Conservation (phyloP, 805 yeast species). For the Yarrowia porcina region DNA sequence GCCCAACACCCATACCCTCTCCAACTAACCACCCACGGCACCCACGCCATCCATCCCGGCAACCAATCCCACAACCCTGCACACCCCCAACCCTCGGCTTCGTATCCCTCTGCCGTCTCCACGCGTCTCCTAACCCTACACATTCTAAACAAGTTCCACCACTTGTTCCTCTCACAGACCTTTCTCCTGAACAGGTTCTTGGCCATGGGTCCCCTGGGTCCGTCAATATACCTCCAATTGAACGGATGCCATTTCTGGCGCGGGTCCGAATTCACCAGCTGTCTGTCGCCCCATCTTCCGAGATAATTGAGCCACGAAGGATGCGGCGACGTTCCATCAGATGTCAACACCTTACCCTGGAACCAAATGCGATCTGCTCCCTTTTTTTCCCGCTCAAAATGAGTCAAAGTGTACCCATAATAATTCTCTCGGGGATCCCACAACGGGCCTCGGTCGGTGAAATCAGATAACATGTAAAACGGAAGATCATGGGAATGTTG, state of each 20-base stretch:
- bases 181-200: constrained; percentile 67
- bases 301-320: constrained; percentile 75
- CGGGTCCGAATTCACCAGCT: constrained; percentile 61
- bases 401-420: constrained; percentile 73
- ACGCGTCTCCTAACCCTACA: constrained; percentile 75
- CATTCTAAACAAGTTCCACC: constrained; percentile 88
- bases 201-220: constrained; percentile 85
- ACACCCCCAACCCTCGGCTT: constrained; percentile 82
- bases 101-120: constrained; percentile 83
- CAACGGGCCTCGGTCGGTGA: constrained; percentile 89
- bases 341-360: constrained; percentile 40
- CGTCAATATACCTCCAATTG: constrained; percentile 87
- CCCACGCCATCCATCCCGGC: constrained; percentile 50
- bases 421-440: constrained; percentile 91
- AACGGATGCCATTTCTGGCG: constrained; percentile 85
- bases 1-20: constrained; percentile 38
- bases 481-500: constrained; percentile 96
- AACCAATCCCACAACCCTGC: constrained; percentile 55
- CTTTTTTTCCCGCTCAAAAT: background rate
- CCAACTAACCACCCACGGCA: constrained; percentile 40
- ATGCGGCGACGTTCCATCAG: constrained; percentile 44
- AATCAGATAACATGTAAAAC: constrained; percentile 83
- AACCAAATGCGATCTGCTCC: constrained; percentile 7
- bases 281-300: constrained; percentile 91
- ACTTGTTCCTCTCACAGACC: constrained; percentile 79